Conservation (phyloP, 441 rosid genomes). For the Corymbia calophylla region DNA sequence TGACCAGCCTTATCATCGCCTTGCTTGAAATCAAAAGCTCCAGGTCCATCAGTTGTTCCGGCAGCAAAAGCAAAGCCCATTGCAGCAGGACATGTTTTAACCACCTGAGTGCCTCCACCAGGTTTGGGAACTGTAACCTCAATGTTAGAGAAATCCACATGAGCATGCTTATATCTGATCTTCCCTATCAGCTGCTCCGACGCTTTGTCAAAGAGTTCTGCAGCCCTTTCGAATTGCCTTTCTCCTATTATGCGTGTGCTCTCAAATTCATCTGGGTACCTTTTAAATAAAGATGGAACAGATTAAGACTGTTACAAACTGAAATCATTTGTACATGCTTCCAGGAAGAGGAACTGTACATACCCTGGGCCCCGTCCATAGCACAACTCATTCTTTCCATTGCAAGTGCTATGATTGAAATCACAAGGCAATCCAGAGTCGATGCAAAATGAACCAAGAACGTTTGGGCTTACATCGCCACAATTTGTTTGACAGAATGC, state of each 20-base stretch:
- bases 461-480: constrained; percentile 96
- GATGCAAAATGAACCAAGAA: constrained; percentile 83
- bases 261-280: constrained; percentile 91
- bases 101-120: constrained; percentile 56
- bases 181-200: constrained; percentile 65
- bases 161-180: constrained; percentile 69
- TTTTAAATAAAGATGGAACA: constrained; percentile 22
- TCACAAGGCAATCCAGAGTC: constrained; percentile 95
- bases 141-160: constrained; percentile 72
- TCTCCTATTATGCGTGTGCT: constrained; percentile 89
- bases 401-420: constrained; percentile 93
- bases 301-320: neutral
- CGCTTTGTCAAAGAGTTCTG: constrained; percentile 71
- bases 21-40: constrained; percentile 95
- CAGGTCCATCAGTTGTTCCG: constrained; percentile 98
- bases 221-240: constrained; percentile 73
- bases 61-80: constrained; percentile 98
- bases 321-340: neutral
- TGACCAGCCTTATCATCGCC: constrained; percentile 74
- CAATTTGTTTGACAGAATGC: constrained; percentile 95
- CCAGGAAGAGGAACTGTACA: neutral
- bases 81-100: constrained; percentile 91
- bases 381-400: constrained; percentile 86
- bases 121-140: constrained; percentile 49
- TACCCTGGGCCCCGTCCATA: constrained; percentile 99